Evolutionary conservation across 225 moss, liverwort and hornwort species (phyloP), one percentile per base, ranked within the genome.

Genomic region (Physcomitrellopsis africana): DNA sequence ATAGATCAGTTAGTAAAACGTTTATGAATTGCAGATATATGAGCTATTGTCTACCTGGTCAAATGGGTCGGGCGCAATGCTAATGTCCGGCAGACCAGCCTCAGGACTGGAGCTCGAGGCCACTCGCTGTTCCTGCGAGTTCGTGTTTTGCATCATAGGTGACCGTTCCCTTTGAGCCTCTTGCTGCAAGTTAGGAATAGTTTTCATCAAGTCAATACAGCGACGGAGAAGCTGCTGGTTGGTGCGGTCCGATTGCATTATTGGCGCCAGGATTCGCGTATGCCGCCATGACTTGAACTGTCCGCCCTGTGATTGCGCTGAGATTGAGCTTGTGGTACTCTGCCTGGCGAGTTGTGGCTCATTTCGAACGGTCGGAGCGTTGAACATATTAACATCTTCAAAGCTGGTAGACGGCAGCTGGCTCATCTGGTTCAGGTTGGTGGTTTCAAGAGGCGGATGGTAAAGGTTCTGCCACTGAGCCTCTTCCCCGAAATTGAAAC

Each of bases 161-260:
- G 0, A 17, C 7, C 27, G 62, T 8, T 32, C 68, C 9, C 26
- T 41, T 24, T 72, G 61, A 8, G 10, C 23, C 0, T 17, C 43
- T 24, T 70, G 44, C 26, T 45, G 53, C 43, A 76, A 6, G 26
- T 80, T 74, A 0, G 83, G 76, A 64, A 96, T 90, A 41, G 82
- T 77, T 62, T 83, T 84, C 72, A 89, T 72, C 86, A 95, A 81
- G 12, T 76, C 62, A 8, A 96, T 78, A 72, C 77, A 83, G 9
- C 86, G 81, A 41, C 74, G 83, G 63, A 93, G 76, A 72, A 96
- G 72, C 18, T 58, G 77, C 77, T 96, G 95, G 55, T 83, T 87
- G 60, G 77, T 41, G 17, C 76, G 46, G 69, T 71, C 66, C 15
- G 47, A 79, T 14, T 60, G 70, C 27, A 79, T 3, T 42, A 20